Conservation (phyloP, 1,284 basidiomycete genomes). For the Fomes fomentarius region DNA sequence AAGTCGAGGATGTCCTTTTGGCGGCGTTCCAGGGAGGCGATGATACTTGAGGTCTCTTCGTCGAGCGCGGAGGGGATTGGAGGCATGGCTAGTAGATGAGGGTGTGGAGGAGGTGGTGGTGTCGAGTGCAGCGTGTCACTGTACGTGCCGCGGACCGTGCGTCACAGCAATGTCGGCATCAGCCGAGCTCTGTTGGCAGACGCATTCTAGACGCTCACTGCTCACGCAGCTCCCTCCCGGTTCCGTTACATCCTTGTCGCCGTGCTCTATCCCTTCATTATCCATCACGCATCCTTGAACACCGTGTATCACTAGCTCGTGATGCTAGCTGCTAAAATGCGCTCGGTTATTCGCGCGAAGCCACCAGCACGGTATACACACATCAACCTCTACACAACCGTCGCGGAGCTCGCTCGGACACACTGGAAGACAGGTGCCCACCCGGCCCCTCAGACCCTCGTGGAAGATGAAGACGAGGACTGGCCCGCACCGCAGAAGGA, state of each 20-base stretch:
- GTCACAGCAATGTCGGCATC: not conserved
- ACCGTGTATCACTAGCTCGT: not conserved
- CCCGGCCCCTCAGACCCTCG: slow-evolving; percentile 53
- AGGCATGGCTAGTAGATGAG: slow-evolving; percentile 49
- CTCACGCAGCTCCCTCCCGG: no score
- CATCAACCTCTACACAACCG: slow-evolving; percentile 31
- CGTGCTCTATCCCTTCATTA: not conserved
- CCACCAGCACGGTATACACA: slow-evolving; percentile 18
- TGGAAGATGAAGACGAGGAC: slow-evolving; percentile 53
- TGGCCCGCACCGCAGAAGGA: slow-evolving; percentile 34
- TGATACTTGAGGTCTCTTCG: slow-evolving; percentile 49
- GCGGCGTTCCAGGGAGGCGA: slow-evolving; percentile 57
- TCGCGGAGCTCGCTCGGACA: slow-evolving; percentile 28
- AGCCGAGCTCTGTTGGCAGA: no score
- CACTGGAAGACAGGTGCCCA: slow-evolving; percentile 54
- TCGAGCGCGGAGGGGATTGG: slow-evolving; percentile 60
- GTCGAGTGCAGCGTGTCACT: not conserved
- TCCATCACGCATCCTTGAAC: not conserved
- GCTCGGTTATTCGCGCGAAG: slow-evolving; percentile 8
- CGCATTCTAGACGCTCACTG: no score
- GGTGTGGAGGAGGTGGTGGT: not conserved
- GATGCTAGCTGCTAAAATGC: slow-evolving; percentile 22
- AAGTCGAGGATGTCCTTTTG: slow-evolving; percentile 66
- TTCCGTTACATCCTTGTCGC: not conserved
- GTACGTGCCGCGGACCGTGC: not conserved